Evolutionary conservation across 202 grass and related monocot species (phyloP), one percentile per base, ranked within the genome.

Genomic region (Panicum hallii): DNA sequence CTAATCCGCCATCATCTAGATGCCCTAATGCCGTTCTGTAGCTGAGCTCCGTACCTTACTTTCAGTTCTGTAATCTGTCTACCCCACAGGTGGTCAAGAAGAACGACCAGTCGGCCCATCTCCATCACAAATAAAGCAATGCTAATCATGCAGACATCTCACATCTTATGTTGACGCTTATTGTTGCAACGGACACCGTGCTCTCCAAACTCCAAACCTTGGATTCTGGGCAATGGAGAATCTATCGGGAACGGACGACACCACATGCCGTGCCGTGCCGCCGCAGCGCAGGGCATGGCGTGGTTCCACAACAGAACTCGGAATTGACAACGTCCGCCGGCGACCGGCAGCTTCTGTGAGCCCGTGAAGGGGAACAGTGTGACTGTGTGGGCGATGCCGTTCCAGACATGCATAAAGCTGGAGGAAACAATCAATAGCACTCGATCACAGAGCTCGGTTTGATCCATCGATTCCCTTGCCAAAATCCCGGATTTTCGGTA

Each of bases 301-400:
- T 13, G 23, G 28, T 26, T 57, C 55, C 2, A 8, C 61, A 49
- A 61, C 48, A 50, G 11, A 43, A 77, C 32, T 77, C 32, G 47
- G 80, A 66, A 64, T 78, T 38, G 74, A 48, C 65, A 66, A 65
- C 54, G 56, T 56, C 74, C 11, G n/a, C 14, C 53, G 54, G 76
- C 79, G 57, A 47, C 72, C n/a, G 45, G 26, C 56, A 42, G 23
- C 6, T 66, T 64, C 6, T 16, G 78, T 71, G 57, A 56, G 64
- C 69, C 70, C 82, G 77, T 85, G 70, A 63, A 1, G 77, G 80
- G 67, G 32, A 74, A 60, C 79, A n/a, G n/a, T n/a, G n/a, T n/a
- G n/a, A n/a, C n/a, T n/a, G n/a, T 32, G 32, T 32, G 32, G 32
- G 32, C 32, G 32, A 32, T 32, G 32, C 32, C 32, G 32, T 32